Base-by-base conservation (phyloP, 768 basidiomycete species). In the Tylopilus sp. region DNA sequence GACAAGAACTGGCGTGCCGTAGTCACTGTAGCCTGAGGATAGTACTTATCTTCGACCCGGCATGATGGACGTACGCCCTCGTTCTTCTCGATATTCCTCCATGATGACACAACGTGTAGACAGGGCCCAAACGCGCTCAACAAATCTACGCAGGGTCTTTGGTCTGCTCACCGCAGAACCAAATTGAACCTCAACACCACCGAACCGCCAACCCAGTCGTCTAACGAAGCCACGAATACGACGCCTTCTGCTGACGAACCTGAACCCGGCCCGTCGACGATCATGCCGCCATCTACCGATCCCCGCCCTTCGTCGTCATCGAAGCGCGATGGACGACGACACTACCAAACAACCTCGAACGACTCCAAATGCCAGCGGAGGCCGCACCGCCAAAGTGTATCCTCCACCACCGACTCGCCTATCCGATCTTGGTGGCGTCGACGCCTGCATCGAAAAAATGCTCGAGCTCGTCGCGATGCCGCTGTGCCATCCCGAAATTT, bases 391-490 rank as follows among this genome's bases (percentile, higher is more conserved):
- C 51, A 62, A 73, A 26, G 47, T 79, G 5, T 73, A 88, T 56
- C 64, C 80, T 2, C 88, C 93, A 0, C 93, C 95, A 0, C 67
- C 79, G 1, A 81, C 87, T 0, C 79, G 91, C 9, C 73, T 98
- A 4, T 81, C 90, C 1, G 87, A 93, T 59, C 78, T 98, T 0
- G 97, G 95, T 13, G 97, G 95, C 9, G 79, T 98, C 5, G 86
- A 90, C 50, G 62, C 75, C 13, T 94, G 88, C 56, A 79, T 98
- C 15, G 93, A 95, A 65, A 94, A 94, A 68, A 82, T 98, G 75
- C 79, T 97, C 33, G 95, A 98, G 62, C 83, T 95, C n/a, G 93
- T 98, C 13, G 93, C 90, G 1, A 87, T 98, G 82, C 97, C 97
- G 0, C 71, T 99, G 2, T 84, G 85, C 46, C 95, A 98, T 71